Conservation (phyloP, 2,329 filamentous ascomycete species). For the Talaromyces sp. region DNA sequence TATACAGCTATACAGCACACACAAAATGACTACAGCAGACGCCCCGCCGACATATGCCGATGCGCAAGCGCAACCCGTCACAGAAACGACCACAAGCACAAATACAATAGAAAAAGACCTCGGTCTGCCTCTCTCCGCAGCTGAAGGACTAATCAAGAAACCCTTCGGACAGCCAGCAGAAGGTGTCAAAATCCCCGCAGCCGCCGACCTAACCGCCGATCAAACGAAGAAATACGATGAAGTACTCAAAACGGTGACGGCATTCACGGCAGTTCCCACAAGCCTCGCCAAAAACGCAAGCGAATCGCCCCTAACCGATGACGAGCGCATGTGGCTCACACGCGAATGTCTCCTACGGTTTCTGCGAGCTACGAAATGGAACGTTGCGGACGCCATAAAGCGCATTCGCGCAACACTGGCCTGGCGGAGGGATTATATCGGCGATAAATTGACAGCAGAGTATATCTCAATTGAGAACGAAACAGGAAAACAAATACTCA, state of each 20-base stretch:
- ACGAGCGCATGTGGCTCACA: constrained; percentile 85
- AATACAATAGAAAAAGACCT: constrained; percentile 14
- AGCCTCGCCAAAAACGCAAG: constrained; percentile 58
- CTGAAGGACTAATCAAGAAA: constrained; percentile 44
- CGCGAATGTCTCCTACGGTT: constrained; percentile 90
- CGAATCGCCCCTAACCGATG: constrained; percentile 66
- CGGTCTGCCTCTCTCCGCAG: constrained; percentile 1
- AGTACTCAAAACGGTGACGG: constrained; percentile 66
- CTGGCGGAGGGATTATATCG: constrained; percentile 88
- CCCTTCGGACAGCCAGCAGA: constrained; percentile 60
- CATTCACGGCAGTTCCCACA: constrained; percentile 68
- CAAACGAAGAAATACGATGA: constrained; percentile 78
- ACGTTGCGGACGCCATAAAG: constrained; percentile 68
- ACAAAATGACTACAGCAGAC: not conserved
- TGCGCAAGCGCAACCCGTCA: not conserved
- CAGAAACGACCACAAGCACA: constrained; percentile 3
- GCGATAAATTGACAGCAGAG: constrained; percentile 70
- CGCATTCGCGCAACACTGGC: constrained; percentile 76
- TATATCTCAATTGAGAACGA: constrained; percentile 92
- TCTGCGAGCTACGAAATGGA: constrained; percentile 90
- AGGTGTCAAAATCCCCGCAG: constrained; percentile 55
- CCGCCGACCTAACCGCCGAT: constrained; percentile 65
- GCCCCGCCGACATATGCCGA: not conserved
- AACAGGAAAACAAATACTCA: constrained; percentile 88
- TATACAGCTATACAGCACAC: not conserved